phyloP scores from a whole-genome alignment of 2,329 filamentous ascomycete species.

The Phymatotrichopsis omnivora region DNA sequence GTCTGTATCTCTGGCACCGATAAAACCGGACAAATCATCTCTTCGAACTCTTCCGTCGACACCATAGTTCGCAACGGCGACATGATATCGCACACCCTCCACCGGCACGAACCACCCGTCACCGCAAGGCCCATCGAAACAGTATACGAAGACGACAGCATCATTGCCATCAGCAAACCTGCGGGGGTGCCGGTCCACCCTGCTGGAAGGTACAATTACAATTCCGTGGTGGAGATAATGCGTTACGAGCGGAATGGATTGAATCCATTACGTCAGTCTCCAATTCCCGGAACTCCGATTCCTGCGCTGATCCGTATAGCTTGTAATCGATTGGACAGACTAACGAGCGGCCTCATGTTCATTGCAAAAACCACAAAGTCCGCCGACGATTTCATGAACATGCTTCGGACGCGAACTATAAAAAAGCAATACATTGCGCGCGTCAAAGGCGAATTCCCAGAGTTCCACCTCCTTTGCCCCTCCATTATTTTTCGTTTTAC shows the following conservation, averaged over 20 bases:
- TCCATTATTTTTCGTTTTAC: neutral
- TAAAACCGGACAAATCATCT: neutral
- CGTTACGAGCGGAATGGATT: constrained; percentile 57
- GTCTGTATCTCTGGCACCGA: constrained; percentile 3
- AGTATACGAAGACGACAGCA: constrained; percentile 81
- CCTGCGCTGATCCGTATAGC: constrained; percentile 39
- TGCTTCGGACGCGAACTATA: constrained; percentile 71
- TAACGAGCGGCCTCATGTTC: constrained; percentile 98
- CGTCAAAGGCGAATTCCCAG: constrained; percentile 83
- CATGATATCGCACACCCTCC: constrained; percentile 81
- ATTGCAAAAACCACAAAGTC: constrained; percentile 76
- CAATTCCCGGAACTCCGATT: neutral
- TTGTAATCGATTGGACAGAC: constrained; percentile 84
- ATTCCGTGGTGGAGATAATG: constrained; percentile 90
- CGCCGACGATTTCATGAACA: constrained; percentile 63
- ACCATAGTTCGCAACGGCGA: constrained; percentile 79
- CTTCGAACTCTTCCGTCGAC: constrained; percentile 36
- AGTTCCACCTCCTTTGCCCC: constrained; percentile 35
- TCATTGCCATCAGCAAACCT: constrained; percentile 96
- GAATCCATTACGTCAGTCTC: constrained; percentile 44
- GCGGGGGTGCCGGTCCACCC: constrained; percentile 91
- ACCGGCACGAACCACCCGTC: constrained; percentile 91
- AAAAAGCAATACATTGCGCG: constrained; percentile 92
- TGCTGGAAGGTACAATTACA: constrained; percentile 90
- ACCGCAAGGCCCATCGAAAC: constrained; percentile 68